phyloP scores from a whole-genome alignment of 2,329 filamentous ascomycete genomes.

The Apiospora kogelbergensis region DNA sequence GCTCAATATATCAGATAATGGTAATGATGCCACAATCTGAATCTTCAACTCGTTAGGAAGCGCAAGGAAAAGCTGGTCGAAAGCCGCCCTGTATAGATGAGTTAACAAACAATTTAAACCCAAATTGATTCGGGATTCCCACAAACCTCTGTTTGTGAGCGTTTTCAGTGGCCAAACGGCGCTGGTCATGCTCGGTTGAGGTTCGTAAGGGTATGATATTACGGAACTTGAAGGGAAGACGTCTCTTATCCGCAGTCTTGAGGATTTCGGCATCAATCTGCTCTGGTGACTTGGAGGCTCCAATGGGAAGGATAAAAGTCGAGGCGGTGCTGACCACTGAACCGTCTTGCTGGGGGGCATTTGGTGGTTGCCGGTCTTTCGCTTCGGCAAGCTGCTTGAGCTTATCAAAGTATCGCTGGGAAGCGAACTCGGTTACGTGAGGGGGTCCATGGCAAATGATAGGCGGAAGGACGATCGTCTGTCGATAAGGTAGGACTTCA shows the following conservation, averaged over 20 bases:
- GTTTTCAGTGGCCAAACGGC: constrained; percentile 25
- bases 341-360: constrained; percentile 29
- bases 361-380: constrained; percentile 37
- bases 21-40: constrained; percentile 60
- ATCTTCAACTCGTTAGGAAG: constrained; percentile 64
- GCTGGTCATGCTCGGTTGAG: constrained; percentile 30
- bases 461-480: not conserved
- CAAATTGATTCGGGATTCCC: not conserved
- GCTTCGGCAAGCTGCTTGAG: constrained; percentile 54
- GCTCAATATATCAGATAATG: constrained; percentile 60
- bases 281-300: constrained; percentile 30
- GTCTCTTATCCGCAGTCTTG: constrained; percentile 28
- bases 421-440: constrained; percentile 67
- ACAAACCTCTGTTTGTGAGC: constrained; percentile 27
- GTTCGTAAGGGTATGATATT: constrained; percentile 30
- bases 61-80: constrained; percentile 57
- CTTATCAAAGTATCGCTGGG: constrained; percentile 64
- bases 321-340: constrained; percentile 33
- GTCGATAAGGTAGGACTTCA: constrained; percentile 14
- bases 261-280: constrained; percentile 34
- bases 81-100: constrained; percentile 38
- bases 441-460: constrained; percentile 55
- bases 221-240: constrained; percentile 30
- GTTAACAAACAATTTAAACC: not conserved
- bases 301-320: constrained; percentile 51